Percentiles rank a stretch among this genome's conserved stretches.
These are phyloP conservation scores for Termitomyces heimii DNA, from an alignment of 768 basidiomycete species.

Conservation along the genomic window DNA sequence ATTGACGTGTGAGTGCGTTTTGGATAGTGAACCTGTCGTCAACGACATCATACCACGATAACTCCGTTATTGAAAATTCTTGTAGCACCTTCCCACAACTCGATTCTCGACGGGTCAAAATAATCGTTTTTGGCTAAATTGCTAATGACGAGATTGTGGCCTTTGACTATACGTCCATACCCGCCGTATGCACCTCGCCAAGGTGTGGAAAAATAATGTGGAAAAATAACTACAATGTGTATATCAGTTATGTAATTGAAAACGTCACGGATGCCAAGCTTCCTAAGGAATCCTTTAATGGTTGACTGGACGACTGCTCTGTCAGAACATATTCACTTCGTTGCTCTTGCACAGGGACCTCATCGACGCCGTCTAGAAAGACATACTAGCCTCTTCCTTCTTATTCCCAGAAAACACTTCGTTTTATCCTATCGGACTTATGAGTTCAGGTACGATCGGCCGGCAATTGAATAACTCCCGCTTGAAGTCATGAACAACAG, in stretches of 20 bases:
- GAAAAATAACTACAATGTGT: neutral
- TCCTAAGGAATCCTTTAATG: neutral
- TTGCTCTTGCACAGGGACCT: neutral
- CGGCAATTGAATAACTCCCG: neutral
- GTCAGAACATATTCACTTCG: neutral
- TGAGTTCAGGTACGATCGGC: constrained; percentile 4
- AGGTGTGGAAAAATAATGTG: too few relatives aligned
- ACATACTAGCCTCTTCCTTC: neutral
- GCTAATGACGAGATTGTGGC: too few relatives aligned
- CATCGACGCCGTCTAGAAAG: neutral
- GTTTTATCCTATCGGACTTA: neutral
- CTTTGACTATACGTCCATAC: too few relatives aligned
- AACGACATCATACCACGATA: neutral
- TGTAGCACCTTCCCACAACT: neutral
- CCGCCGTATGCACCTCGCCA: too few relatives aligned
- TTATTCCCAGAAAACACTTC: neutral
- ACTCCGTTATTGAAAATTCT: neutral
- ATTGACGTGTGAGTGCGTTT: neutral
- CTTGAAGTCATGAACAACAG: constrained; percentile 5
- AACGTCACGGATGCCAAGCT: neutral
- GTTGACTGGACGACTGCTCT: neutral
- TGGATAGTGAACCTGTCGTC: neutral
- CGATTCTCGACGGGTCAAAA: neutral
- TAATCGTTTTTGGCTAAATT: neutral
- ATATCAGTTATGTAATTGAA: neutral